Conservation (phyloP, 192 early-diverging fungal genomes). For the Podila horticola region DNA sequence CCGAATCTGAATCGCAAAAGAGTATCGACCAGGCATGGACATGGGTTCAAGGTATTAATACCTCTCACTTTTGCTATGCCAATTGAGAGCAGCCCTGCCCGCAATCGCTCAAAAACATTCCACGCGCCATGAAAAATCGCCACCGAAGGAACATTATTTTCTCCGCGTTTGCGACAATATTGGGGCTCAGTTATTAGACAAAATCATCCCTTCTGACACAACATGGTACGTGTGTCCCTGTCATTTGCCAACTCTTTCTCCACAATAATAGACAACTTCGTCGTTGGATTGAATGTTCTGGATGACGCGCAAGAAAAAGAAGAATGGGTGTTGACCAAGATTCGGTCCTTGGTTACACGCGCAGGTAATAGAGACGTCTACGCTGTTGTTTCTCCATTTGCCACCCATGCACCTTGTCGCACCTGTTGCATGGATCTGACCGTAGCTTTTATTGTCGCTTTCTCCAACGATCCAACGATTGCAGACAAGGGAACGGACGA, state of each 20-base stretch:
- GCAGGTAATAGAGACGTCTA: constrained; percentile 59
- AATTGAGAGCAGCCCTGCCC: neutral
- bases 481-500: constrained; percentile 82
- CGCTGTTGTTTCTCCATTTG: neutral
- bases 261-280: constrained; percentile 72
- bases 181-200: neutral
- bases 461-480: too few species aligned
- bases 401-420: neutral
- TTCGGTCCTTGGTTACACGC: constrained; percentile 85
- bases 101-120: neutral
- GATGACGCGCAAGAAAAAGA: constrained; percentile 85
- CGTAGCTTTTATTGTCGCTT: neutral
- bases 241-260: neutral
- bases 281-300: constrained; percentile 73
- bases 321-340: constrained; percentile 90
- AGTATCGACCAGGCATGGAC: constrained; percentile 90
- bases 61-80: neutral
- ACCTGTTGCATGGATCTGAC: neutral
- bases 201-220: neutral
- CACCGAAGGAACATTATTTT: neutral
- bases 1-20: constrained; percentile 83
- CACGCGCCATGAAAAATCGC: neutral
- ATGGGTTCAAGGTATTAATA: constrained; percentile 79
- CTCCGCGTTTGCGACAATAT: neutral
- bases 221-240: neutral